These are phyloP conservation scores for Arxiozyma slooffiae DNA, from an alignment of 1,139 yeast species.

Conservation along the genomic window DNA sequence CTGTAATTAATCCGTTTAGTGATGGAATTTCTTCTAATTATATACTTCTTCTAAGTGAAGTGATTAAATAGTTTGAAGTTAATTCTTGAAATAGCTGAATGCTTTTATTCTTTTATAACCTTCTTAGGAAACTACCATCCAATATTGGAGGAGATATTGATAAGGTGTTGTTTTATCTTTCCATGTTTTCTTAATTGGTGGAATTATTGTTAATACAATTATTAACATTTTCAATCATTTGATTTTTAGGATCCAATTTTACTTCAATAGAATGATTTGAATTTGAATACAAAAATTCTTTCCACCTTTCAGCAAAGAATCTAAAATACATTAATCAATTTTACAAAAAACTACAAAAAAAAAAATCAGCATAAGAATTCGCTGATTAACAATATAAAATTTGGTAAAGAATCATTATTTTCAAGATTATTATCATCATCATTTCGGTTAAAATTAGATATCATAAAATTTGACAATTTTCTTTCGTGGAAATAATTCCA, in stretches of 20 bases:
- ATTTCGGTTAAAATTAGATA: conserved; percentile 5
- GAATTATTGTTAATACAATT: no score
- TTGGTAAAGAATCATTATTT: not conserved
- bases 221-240: not conserved
- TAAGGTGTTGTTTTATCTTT: conserved; percentile 10
- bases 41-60: conserved; percentile 76
- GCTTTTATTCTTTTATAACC: conserved; percentile 42
- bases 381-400: conserved; percentile 33
- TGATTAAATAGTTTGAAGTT: conserved; percentile 56
- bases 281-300: conserved; percentile 30
- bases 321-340: conserved; percentile 81
- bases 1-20: conserved; percentile 24
- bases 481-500: conserved; percentile 57
- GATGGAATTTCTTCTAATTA: conserved; percentile 67
- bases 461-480: not conserved
- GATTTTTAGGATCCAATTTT: conserved; percentile 1
- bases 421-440: not conserved
- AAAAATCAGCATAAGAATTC: conserved; percentile 73
- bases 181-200: not conserved
- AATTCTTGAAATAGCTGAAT: conserved; percentile 56
- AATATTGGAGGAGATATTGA: conserved; percentile 46
- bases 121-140: conserved; percentile 53
- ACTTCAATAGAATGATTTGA: not conserved
- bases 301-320: conserved; percentile 63
- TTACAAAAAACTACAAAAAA: conserved; percentile 66